Evolutionary conservation across 768 basidiomycete genomes (phyloP).

Genomic region (Lactarius akahatsu): DNA sequence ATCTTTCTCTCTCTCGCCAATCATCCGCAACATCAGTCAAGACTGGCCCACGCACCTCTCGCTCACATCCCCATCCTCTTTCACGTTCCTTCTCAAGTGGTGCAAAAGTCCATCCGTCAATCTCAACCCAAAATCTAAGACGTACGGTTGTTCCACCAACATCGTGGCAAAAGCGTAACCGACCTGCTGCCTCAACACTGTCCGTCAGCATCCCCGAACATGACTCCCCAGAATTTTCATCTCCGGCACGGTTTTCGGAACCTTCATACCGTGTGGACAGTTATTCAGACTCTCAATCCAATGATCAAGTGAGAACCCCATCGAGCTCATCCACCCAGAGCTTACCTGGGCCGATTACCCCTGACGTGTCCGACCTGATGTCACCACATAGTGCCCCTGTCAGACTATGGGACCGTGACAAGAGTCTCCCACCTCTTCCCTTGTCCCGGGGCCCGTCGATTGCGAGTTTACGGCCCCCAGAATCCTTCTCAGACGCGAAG

Average conservation of each 20-base stretch:
- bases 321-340: conserved; percentile 28
- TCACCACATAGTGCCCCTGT: not conserved
- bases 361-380: conserved; percentile 17
- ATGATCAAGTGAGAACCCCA: conserved; percentile 21
- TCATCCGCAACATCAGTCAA: conserved; percentile 28
- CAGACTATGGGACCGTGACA: conserved; percentile 26
- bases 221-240: not conserved
- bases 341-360: conserved; percentile 25
- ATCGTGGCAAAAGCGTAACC: conserved; percentile 21
- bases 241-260: conserved; percentile 25
- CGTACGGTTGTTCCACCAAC: conserved; percentile 25
- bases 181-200: conserved; percentile 7
- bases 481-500: conserved; percentile 15
- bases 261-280: conserved; percentile 14
- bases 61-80: conserved; percentile 30
- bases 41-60: conserved; percentile 12
- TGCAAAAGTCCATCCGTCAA: not conserved
- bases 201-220: conserved; percentile 25
- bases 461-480: conserved; percentile 2
- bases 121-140: conserved; percentile 15
- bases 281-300: conserved; percentile 11
- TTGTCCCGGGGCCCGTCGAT: conserved; percentile 24
- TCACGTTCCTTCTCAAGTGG: conserved; percentile 32
- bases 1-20: conserved; percentile 30
- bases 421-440: conserved; percentile 28